Base-by-base conservation (phyloP, 352 stramenopile genomes). In the Phytophthora constricta region DNA sequence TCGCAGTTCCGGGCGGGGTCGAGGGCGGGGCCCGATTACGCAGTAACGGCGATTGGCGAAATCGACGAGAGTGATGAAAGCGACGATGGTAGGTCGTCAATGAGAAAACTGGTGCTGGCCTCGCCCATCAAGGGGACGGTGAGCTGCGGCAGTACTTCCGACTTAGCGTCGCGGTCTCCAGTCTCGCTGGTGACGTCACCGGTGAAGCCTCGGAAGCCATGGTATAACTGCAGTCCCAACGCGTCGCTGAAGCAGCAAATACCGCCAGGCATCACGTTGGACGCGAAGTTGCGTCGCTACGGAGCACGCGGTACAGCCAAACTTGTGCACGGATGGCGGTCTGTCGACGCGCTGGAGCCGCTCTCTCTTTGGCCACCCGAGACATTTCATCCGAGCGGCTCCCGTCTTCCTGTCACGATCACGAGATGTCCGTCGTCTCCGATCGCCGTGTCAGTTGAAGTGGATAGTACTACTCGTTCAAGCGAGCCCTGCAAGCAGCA, bases 201-300 rank as follows among this genome's bases (percentile, higher is more conserved):
- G 26, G 48, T 77, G 3, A 76, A 70, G 22, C 45, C 53, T 5
- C 45, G 48, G 3, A 86, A 79, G 23, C 79, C 82, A 5, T 90
- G 82, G 82, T 90, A 89, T 56, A 41, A 46, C 19, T 56, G 20
- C 22, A 60, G 48, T 34, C 51, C 46, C 5, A 78, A 76, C 22
- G 65, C 73, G 8, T 79, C 73, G 34, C 79, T 77, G 11, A 78
- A 63, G 16, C 48, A 63, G 10, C 56, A 69, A 43, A 76, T 83
- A 34, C 37, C 67, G 4, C 62, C 72, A 3, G 42, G 56, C 1
- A 73, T 79, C 19, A 80, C 71, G 3, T 25, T 87, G 7, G 80
- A 89, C 19, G 80, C 78, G 8, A 85, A 86, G 47, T 49, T 89
- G 4, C 69, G 70, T 22, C 82, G 80, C 0, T 91, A 91, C 58